Evolutionary conservation across 1,284 basidiomycete species (phyloP), one percentile per base, ranked within the genome.

Genomic region (Puccinia brachypodii): DNA sequence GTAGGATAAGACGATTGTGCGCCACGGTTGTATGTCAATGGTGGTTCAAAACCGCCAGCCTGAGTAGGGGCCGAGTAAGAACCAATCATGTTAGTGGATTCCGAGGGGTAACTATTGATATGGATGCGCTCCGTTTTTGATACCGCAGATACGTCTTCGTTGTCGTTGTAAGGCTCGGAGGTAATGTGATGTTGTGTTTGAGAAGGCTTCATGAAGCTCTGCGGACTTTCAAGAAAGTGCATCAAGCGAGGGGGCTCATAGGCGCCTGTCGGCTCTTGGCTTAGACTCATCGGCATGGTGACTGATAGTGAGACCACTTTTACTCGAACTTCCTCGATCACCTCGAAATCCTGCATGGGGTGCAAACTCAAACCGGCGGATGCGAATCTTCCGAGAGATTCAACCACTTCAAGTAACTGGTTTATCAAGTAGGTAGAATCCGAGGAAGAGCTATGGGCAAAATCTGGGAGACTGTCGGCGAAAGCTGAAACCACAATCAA

Each of bases 321-420:
- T 1, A 31, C 33, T 53, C 66, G 68, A 19, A 80, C n/a, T 6
- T 62, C 53, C 19, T 80, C 69, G 8, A 80, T 60, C 9, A 42
- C 33, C 42, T 72, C 36, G 28, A 71, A 38, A 44, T 80, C 77
- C 28, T 80, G 68, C 36, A 28, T 4, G 8, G 53, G 66, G 33
- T 71, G 19, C 47, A 60, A 69, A 36, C 77, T 80, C 50, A 80
- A 40, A 60, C 77, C 77, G 22, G 68, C 50, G 25, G 50, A 19
- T 25, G 68, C 53, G 62, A 80, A 80, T 36, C 64, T 80, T 36
- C 50, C 53, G 3, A 80, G 25, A 62, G 68, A 71, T 38, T 80
- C 68, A 9, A 62, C 38, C 3, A 71, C 36, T 25, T 68, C 68
- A 28, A 58, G 47, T 44, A 80, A 72, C 33, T 60, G 64, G 38